Evolutionary conservation across 257 asterid genomes (phyloP), one percentile per base, ranked within the genome.

Genomic region (Thymus mandschuricus): DNA sequence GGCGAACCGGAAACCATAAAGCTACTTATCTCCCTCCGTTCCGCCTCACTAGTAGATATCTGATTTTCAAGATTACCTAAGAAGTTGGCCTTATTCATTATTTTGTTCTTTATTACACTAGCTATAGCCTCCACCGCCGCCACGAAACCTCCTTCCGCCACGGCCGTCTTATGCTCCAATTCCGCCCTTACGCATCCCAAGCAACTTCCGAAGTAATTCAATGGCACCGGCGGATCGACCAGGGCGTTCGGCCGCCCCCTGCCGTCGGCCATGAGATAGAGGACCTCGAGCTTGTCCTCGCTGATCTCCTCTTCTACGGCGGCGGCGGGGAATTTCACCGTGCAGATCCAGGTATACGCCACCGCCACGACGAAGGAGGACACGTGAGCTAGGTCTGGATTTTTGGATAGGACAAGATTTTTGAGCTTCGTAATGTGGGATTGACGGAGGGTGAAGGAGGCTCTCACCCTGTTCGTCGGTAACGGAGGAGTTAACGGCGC

Each of bases 281-380:
- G 72, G 0, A 35, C 35, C 1, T 75, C 78, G 3, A 27, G 62
- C 13, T 30, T 43, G 7, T 28, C 59, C 3, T 54, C 40, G 5
- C 5, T 6, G 5, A 35, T 6, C 0, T 35, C 59, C 6, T 31
- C 66, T 21, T 21, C 21, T 21, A 21, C 21, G 5, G 10, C 56
- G 64, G 45, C 44, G 45, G n/a, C 48, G 65, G 30, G 3, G 34
- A 51, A 61, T 40, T 61, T 61, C 51, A 15, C 35, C 74, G 83
- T 72, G 45, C 86, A 69, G 3, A 35, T 69, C 90, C 89, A 86
- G 5, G 48, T 38, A 58, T 70, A 83, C 2, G 89, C 76, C 60
- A 79, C 66, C 3, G 82, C 30, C 1, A 71, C 76, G 4, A 74
- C 84, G 5, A 75, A 86, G 0, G 89, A 73, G 0, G 89, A 86